These are phyloP conservation scores for Talaromyces ruber DNA, from an alignment of 495 filamentous ascomycete species.

Conservation along the genomic window DNA sequence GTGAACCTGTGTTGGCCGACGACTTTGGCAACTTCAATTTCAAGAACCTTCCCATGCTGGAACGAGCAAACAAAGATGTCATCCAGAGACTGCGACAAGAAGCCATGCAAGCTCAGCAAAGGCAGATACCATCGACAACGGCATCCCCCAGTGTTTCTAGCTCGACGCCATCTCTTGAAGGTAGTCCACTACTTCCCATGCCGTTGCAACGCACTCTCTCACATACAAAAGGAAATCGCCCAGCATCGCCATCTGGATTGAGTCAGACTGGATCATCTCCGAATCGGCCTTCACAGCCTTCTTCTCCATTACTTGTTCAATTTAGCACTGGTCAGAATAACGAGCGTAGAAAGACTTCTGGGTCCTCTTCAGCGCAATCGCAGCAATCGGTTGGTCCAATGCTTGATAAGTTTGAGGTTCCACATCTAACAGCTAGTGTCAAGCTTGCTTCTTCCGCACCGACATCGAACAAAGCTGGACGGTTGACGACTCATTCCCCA, in stretches of 20 bases:
- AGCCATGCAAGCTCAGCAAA: slow-evolving; percentile 60
- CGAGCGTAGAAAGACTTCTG: slow-evolving; percentile 72
- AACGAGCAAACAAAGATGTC: slow-evolving; percentile 97
- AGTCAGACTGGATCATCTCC: slow-evolving; percentile 80
- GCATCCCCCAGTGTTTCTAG: slow-evolving; percentile 28
- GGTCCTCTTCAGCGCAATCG: slow-evolving; percentile 74
- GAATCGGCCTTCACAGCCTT: slow-evolving; percentile 81
- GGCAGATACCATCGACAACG: slow-evolving; percentile 20
- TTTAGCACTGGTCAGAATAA: slow-evolving; percentile 77
- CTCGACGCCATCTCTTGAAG: slow-evolving; percentile 63
- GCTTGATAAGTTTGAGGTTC: slow-evolving; percentile 61
- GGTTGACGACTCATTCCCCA: slow-evolving; percentile 45
- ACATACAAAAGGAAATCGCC: slow-evolving; percentile 66
- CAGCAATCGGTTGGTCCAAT: slow-evolving; percentile 66
- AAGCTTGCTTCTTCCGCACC: slow-evolving; percentile 61
- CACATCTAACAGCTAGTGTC: slow-evolving; percentile 46
- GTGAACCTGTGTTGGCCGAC: slow-evolving; percentile 79
- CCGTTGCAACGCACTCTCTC: slow-evolving; percentile 80
- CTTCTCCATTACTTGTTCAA: slow-evolving; percentile 85
- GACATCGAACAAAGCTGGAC: slow-evolving; percentile 68
- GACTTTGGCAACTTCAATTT: slow-evolving; percentile 96
- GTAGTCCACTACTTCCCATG: slow-evolving; percentile 72
- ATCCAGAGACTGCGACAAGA: slow-evolving; percentile 92
- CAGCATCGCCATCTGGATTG: slow-evolving; percentile 73
- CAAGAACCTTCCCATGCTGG: slow-evolving; percentile 93